These are phyloP conservation scores for Phytophthora colocasiae DNA, from an alignment of 352 stramenopile species.

Conservation along the genomic window DNA sequence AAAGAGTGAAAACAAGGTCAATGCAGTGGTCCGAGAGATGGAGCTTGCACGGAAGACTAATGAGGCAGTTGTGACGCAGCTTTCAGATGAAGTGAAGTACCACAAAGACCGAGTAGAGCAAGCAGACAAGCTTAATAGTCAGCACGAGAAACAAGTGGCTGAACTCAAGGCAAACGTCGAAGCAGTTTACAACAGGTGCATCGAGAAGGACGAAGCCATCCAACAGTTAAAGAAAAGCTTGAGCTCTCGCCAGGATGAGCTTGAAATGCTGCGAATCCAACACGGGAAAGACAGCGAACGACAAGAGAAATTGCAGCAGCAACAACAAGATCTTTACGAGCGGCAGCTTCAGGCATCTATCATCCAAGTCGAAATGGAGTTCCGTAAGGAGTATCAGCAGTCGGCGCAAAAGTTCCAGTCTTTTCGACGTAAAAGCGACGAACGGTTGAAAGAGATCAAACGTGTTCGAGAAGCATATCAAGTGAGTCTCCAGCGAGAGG, in stretches of 20 bases:
- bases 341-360: slow-evolving; percentile 62
- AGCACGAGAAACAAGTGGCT: slow-evolving; percentile 54
- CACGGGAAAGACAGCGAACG: slow-evolving; percentile 56
- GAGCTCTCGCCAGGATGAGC: slow-evolving; percentile 48
- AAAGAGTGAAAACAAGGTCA: slow-evolving; percentile 16
- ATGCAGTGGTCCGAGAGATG: slow-evolving; percentile 21
- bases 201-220: slow-evolving; percentile 66
- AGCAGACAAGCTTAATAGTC: slow-evolving; percentile 31
- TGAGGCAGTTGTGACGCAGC: slow-evolving; percentile 18
- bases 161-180: slow-evolving; percentile 59
- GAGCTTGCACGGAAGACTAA: slow-evolving; percentile 27
- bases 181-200: slow-evolving; percentile 55
- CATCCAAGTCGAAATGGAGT: slow-evolving; percentile 77
- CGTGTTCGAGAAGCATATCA: slow-evolving; percentile 58
- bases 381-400: slow-evolving; percentile 66
- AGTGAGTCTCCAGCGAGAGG: slow-evolving; percentile 57
- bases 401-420: slow-evolving; percentile 50
- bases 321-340: slow-evolving; percentile 69
- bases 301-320: slow-evolving; percentile 57
- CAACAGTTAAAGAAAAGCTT: slow-evolving; percentile 60
- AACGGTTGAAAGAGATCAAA: slow-evolving; percentile 40
- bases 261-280: slow-evolving; percentile 58
- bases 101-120: slow-evolving; percentile 49
- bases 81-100: slow-evolving; percentile 34
- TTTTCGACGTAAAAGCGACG: slow-evolving; percentile 58